A percentile compares a stretch with the other conserved stretches of the same genome.
These are phyloP conservation scores for Cercospora berteroae DNA, from an alignment of 2,329 filamentous ascomycete species.

Conservation along the genomic window DNA sequence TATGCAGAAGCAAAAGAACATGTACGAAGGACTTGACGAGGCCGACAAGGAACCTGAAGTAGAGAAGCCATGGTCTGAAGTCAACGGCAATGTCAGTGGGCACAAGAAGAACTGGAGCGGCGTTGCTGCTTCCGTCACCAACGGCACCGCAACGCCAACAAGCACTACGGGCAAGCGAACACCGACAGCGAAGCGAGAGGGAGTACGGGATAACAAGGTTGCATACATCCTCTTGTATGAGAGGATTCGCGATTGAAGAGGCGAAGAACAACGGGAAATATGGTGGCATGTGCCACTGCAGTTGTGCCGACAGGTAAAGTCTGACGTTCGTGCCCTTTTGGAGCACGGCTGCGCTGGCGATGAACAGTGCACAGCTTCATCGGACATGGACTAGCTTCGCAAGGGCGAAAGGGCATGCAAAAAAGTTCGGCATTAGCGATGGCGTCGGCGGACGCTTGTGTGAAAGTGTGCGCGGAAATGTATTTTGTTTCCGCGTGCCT, in stretches of 20 bases:
- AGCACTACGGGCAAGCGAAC: conserved; percentile 50
- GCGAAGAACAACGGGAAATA: not conserved
- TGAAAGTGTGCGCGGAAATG: not conserved
- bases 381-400: not conserved
- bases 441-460: conserved; percentile 11
- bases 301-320: not conserved
- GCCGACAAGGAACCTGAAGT: conserved; percentile 65
- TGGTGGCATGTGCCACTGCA: not conserved
- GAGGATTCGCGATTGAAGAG: conserved; percentile 25
- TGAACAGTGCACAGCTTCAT: not conserved
- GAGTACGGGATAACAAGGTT: conserved; percentile 87
- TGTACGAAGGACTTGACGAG: conserved; percentile 68
- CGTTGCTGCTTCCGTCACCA: conserved; percentile 52
- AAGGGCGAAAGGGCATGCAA: not conserved
- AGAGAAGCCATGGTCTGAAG: conserved; percentile 75
- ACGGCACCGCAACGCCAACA: conserved; percentile 55
- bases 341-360: not conserved
- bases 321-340: not conserved
- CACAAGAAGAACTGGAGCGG: conserved; percentile 59
- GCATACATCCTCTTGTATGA: conserved; percentile 97
- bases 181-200: conserved; percentile 51
- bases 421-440: conserved; percentile 15
- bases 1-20: conserved; percentile 56
- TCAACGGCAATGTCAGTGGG: conserved; percentile 58
- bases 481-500: not conserved